Base-by-base conservation (phyloP, 305 asterid genomes). In the Fraxinus floribunda region DNA sequence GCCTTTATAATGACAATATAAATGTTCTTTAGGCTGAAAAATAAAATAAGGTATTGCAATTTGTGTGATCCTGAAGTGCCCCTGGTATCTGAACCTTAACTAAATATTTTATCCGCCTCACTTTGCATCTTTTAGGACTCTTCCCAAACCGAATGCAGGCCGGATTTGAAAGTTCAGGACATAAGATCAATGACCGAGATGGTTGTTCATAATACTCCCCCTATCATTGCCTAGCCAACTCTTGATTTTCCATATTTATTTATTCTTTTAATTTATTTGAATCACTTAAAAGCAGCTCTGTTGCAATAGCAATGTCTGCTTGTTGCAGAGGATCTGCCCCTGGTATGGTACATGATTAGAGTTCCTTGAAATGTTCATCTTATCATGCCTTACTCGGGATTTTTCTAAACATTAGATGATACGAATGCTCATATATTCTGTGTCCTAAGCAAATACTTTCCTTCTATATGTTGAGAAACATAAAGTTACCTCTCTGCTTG, bases 201-300 rank as follows among this genome's bases (percentile, higher is more conserved):
- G 52, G 64, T 39, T 75, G 35, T 75, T 76, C 16, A 76, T 11
- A 76, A 10, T 76, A 46, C 70, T 46, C 41, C 41, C 79, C 39
- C 68, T 24, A 46, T 49, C 41, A 46, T 44, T 76, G 70, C 79
- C 79, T 76, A 49, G 8, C 62, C 20, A 52, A 52, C 22, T 52
- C 62, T 52, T 52, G 62, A 52, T 49, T 49, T 49, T 49, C 60
- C 7, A 4, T 3, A 3, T 49, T 49, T 49, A 13, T 13, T 49
- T 15, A 3, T 49, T 49, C 6, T 49, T 49, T 49, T 15, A 16
- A 15, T 49, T 7, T 38, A 38, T 38, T 38, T 38, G 44, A 38
- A 38, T 38, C 44, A 49, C 60, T 49, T 49, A 49, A 49, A 49
- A 49, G 60, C 60, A 15, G 60, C 60, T 15, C n/a, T 13, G 18